Evolutionary conservation across 2,329 filamentous ascomycete genomes (phyloP).

Genomic region (Cadophora gregata): DNA sequence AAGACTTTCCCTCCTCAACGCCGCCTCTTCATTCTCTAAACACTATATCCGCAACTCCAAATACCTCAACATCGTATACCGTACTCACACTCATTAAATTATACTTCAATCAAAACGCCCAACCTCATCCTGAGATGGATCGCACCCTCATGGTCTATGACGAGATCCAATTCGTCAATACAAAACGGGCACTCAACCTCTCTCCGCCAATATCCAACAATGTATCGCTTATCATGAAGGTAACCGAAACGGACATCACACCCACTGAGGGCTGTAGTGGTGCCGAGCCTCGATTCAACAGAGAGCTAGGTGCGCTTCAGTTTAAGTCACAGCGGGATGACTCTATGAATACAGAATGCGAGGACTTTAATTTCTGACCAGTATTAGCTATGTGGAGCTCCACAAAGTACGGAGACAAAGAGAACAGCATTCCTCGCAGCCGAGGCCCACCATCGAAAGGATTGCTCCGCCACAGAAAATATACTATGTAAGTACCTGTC

Average conservation of each 20-base stretch:
- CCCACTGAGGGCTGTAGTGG: neutral
- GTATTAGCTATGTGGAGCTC: neutral
- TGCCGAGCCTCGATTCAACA: neutral
- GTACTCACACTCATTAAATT: neutral
- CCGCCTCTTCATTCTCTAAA: neutral
- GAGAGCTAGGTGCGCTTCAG: neutral
- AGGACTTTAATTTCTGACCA: neutral
- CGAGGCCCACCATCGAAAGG: neutral
- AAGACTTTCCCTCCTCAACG: neutral
- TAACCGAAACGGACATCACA: neutral
- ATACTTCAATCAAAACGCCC: neutral
- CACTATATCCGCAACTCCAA: neutral
- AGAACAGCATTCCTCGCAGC: neutral
- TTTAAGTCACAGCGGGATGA: neutral
- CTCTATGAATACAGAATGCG: neutral
- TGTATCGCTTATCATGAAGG: neutral
- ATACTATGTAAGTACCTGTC: neutral
- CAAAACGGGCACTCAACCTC: neutral
- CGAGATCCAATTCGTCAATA: neutral
- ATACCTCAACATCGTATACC: neutral
- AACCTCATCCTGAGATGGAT: neutral
- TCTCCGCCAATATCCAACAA: neutral
- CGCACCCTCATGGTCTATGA: neutral
- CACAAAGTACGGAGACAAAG: neutral
- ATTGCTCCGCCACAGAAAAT: neutral